Percentiles rank a stretch among this genome's conserved stretches.
Conservation (phyloP, 176 grass and related monocot genomes). For the Zea luxurians region DNA sequence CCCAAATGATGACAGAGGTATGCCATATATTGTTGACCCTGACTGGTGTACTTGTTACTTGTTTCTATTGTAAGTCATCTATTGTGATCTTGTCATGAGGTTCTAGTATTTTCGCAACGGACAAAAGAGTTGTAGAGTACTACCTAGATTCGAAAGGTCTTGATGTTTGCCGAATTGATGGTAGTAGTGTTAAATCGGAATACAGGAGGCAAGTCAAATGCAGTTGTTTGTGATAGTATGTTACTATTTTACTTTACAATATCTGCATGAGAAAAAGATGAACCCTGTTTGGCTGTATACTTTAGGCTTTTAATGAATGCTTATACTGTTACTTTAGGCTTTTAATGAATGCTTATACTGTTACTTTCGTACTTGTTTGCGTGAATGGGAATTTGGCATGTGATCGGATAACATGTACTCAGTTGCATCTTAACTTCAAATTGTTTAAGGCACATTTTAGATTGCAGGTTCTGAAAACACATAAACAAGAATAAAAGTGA, state of each 20-base stretch:
- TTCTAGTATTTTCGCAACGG: conserved; percentile 90
- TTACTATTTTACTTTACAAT: conserved; percentile 16
- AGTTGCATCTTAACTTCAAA: background rate
- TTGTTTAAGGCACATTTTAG: background rate
- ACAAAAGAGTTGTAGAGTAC: conserved; percentile 90
- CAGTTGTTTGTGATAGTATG: background rate
- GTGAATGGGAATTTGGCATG: background rate
- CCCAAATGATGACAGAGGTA: conserved; percentile 93
- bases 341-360: background rate
- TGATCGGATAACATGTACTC: background rate
- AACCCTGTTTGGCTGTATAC: background rate
- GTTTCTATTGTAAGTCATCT: background rate
- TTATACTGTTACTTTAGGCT: background rate
- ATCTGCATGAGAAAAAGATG: background rate
- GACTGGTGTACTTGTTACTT: background rate
- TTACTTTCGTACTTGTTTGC: background rate
- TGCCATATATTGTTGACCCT: background rate
- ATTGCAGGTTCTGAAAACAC: background rate
- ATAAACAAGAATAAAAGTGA: background rate
- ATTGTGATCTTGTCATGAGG: conserved; percentile 30
- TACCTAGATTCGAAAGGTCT: conserved; percentile 67
- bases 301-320: background rate
- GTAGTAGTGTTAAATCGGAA: conserved; percentile 57
- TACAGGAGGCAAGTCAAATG: conserved; percentile 67
- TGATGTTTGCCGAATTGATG: conserved; percentile 39